These are phyloP conservation scores for Metschnikowia anglica DNA, from an alignment of 805 yeast species.

Conservation along the genomic window DNA sequence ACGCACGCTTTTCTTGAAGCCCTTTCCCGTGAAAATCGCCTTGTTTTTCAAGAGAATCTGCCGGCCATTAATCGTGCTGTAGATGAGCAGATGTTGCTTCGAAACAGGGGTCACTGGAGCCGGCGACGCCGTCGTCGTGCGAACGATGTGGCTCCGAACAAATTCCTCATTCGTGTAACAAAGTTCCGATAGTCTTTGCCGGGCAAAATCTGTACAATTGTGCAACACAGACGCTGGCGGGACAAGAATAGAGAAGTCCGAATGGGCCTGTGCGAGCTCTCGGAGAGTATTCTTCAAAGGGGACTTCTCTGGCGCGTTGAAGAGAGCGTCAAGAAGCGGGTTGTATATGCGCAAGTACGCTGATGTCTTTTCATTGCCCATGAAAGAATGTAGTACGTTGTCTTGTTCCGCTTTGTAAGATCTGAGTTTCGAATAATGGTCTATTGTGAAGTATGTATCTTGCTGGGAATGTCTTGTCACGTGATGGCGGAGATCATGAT, in stretches of 20 bases:
- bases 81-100: constrained; percentile 43
- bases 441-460: too few species aligned
- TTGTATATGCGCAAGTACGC: constrained; percentile 39
- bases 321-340: constrained; percentile 62
- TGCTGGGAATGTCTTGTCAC: too few species aligned
- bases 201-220: constrained; percentile 30
- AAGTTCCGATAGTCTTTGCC: constrained; percentile 42
- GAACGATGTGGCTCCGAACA: constrained; percentile 59
- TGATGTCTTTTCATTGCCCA: constrained; percentile 4
- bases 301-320: constrained; percentile 50
- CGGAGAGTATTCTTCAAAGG: constrained; percentile 49
- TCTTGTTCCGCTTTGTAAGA: too few species aligned
- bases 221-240: constrained; percentile 56
- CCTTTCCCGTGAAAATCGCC: constrained; percentile 53
- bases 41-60: constrained; percentile 58
- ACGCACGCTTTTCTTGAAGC: constrained; percentile 49
- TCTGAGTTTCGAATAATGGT: too few species aligned
- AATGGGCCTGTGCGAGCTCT: constrained; percentile 43
- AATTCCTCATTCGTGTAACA: constrained; percentile 58
- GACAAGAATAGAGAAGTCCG: constrained; percentile 57
- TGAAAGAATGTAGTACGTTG: neutral
- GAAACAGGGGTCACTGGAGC: constrained; percentile 26
- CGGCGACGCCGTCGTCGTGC: constrained; percentile 25
- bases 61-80: constrained; percentile 54
- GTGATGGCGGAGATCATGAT: too few species aligned